Evolutionary conservation across 805 yeast genomes (phyloP), one percentile per base, ranked within the genome.

Genomic region (Candida andamanensis): DNA sequence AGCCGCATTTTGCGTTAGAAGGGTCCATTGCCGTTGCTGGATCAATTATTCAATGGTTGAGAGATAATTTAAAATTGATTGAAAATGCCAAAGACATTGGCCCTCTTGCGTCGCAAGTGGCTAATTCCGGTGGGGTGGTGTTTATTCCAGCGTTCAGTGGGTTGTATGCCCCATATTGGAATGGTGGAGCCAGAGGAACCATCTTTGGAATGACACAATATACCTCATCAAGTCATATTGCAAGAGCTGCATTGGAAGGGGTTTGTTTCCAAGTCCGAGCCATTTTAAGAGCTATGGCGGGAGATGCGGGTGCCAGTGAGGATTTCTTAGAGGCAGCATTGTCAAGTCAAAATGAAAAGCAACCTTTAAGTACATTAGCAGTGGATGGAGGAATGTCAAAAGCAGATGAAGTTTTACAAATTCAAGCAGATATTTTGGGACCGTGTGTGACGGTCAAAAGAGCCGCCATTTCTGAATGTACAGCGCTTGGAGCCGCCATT

Each of bases 11-110:
- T 59, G 96, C 96, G 9, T 65, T 89, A 32, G 97, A 89, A 61
- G 97, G 97, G 32, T 86, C 96, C 6, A 85, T 90, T 49, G 94
- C 97, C 3, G 97, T 87, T 33, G 96, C 96, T 15, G 97, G 97
- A 18, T 79, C 95, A 7, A 84, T 83, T 46, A 85, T 89, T 43
- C 95, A 85, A 61, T 89, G 96, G 95, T 72, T 90, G 46, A 72
- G 95, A 52, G 95, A 89, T 60, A 87, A 87, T 63, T 72, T 89
- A 61, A 81, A 83, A 44, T 63, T 89, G 50, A 84, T 89, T 46
- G 78, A 77, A 46, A 74, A 76, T 36, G 84, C 95, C 5, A 79
- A 81, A 45, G 95, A 89, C 57, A 78, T 90, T 40, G 96, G 95
- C 4, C 94, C 94, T 17, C 69, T 89, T 48, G 95, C 95, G 9